phyloP scores from a whole-genome alignment of 805 yeast genomes.

The Saturnispora serradocipensis region DNA sequence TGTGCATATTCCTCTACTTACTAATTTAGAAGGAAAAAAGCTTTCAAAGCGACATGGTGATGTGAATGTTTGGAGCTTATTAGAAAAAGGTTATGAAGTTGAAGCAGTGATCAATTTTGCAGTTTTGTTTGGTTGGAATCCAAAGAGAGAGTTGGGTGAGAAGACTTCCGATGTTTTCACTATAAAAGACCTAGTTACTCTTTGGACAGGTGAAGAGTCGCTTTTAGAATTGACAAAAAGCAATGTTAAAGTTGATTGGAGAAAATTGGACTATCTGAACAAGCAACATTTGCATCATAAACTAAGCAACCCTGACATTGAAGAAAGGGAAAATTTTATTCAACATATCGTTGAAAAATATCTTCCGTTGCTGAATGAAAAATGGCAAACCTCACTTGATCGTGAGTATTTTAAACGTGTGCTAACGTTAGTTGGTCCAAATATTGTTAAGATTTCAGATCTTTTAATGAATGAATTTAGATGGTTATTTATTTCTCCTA shows the following conservation, averaged over 20 bases:
- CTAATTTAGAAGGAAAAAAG: constrained; percentile 64
- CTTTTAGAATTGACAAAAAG: constrained; percentile 79
- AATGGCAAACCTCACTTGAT: constrained; percentile 7
- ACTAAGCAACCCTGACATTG: constrained; percentile 23
- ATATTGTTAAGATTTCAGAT: constrained; percentile 35
- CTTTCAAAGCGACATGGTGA: constrained; percentile 83
- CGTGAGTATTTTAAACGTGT: constrained; percentile 20
- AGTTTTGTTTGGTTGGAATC: constrained; percentile 93
- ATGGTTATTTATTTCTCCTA: constrained; percentile 3
- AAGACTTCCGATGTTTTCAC: constrained; percentile 43
- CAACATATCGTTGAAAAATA: constrained; percentile 28
- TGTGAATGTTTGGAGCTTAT: constrained; percentile 54
- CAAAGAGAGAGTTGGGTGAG: constrained; percentile 46
- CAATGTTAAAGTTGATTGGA: constrained; percentile 81
- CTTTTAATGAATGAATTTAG: constrained; percentile 2
- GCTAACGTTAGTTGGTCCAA: constrained; percentile 37
- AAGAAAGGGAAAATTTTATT: constrained; percentile 25
- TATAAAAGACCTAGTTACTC: constrained; percentile 40
- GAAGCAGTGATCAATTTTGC: constrained; percentile 84
- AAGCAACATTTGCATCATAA: constrained; percentile 49
- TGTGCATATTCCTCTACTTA: constrained; percentile 84
- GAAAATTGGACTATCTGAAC: constrained; percentile 70
- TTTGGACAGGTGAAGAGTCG: constrained; percentile 34
- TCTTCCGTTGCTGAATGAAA: constrained; percentile 10
- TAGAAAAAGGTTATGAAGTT: constrained; percentile 59